Evolutionary conservation across 768 basidiomycete species (phyloP).

Genomic region (Mycena belliarum): DNA sequence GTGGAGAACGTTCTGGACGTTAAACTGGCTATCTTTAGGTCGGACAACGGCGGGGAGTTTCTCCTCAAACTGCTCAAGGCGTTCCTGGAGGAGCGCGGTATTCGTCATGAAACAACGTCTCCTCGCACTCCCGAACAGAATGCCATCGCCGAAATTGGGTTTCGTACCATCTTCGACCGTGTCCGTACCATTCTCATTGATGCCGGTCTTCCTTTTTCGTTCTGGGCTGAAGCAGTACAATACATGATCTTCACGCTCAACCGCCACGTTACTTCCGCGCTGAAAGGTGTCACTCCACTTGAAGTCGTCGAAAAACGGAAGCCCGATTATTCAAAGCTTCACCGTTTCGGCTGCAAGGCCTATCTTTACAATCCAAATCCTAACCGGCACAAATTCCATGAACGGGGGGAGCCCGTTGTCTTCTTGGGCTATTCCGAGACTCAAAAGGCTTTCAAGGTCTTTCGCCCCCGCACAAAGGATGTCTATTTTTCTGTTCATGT

Average conservation of each 20-base stretch:
- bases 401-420: slow-evolving; percentile 6
- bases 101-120: slow-evolving; percentile 22
- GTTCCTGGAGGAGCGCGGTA: slow-evolving; percentile 23
- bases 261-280: slow-evolving; percentile 2
- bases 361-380: too few species aligned
- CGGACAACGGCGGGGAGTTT: slow-evolving; percentile 23
- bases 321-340: slow-evolving; percentile 19
- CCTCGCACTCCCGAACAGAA: slow-evolving; percentile 31
- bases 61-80: not conserved
- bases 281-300: slow-evolving; percentile 10
- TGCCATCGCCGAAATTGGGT: slow-evolving; percentile 29
- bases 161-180: slow-evolving; percentile 24
- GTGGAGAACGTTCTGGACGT: slow-evolving; percentile 25
- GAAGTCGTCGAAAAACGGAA: slow-evolving; percentile 7
- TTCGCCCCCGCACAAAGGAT: too few species aligned
- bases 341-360: slow-evolving; percentile 2
- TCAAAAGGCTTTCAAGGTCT: too few species aligned
- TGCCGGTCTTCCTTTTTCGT: slow-evolving; percentile 4
- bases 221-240: slow-evolving; percentile 22
- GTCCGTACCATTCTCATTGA: slow-evolving; percentile 24
- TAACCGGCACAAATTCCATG: slow-evolving; percentile 4
- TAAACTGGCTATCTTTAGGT: slow-evolving; percentile 9
- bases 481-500: too few species aligned
- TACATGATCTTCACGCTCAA: slow-evolving; percentile 26
- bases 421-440: too few species aligned